Percentiles rank a stretch among this genome's conserved stretches.
Conservation (phyloP, 2,329 filamentous ascomycete genomes). For the Volutella citrinella region DNA sequence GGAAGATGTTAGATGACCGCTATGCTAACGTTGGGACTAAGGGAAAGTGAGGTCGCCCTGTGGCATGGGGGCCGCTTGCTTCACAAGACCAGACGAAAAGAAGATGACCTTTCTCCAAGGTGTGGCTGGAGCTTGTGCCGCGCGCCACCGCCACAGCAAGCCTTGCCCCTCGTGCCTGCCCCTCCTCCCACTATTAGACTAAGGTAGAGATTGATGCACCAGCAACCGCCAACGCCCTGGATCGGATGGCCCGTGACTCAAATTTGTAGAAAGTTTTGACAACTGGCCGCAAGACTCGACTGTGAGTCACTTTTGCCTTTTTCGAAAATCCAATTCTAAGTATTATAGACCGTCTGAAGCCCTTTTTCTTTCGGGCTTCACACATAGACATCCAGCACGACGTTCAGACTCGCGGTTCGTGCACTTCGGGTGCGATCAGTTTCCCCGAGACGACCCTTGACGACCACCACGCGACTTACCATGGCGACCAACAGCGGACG, state of each 20-base stretch:
- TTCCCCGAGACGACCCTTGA: slow-evolving; percentile 43
- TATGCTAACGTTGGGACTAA: too few relatives aligned
- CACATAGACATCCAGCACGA: slow-evolving; percentile 34
- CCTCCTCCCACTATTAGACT: too few relatives aligned
- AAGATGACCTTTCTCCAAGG: background rate
- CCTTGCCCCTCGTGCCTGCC: too few relatives aligned
- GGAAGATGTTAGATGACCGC: too few relatives aligned
- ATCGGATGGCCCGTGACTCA: slow-evolving; percentile 21
- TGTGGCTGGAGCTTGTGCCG: slow-evolving; percentile 20
- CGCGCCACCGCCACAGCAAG: slow-evolving; percentile 16
- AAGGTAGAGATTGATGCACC: too few relatives aligned
- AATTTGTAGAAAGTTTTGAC: slow-evolving; percentile 21
- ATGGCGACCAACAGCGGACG: slow-evolving; percentile 59
- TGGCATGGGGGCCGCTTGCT: too few relatives aligned
- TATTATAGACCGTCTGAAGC: slow-evolving; percentile 29
- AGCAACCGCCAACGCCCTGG: slow-evolving; percentile 10
- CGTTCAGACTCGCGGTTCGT: slow-evolving; percentile 51
- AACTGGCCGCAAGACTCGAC: slow-evolving; percentile 18
- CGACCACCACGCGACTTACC: slow-evolving; percentile 40
- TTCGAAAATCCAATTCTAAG: slow-evolving; percentile 15
- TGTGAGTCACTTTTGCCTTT: slow-evolving; percentile 17
- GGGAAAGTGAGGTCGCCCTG: too few relatives aligned
- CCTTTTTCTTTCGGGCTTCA: slow-evolving; percentile 36
- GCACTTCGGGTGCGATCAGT: slow-evolving; percentile 58
- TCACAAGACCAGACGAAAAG: background rate